These are phyloP conservation scores for Diospyros kaki DNA, from an alignment of 148 eudicot species.

Conservation along the genomic window DNA sequence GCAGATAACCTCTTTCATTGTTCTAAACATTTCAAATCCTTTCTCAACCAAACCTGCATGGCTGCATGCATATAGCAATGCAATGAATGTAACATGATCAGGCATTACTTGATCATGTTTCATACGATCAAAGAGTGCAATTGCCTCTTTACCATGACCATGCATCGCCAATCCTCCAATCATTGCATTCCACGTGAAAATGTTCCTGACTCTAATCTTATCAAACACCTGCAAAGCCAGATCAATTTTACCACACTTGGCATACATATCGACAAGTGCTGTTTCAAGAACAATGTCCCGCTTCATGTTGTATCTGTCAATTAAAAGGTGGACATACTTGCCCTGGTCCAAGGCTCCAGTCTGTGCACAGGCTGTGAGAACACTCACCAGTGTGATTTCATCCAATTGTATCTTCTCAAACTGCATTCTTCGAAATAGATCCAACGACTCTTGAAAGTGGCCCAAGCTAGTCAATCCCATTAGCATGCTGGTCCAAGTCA, in stretches of 20 bases:
- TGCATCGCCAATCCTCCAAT: slow-evolving; percentile 47
- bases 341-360: slow-evolving; percentile 36
- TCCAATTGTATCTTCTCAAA: background rate
- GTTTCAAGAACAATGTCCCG: slow-evolving; percentile 40
- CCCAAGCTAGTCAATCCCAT: no score
- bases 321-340: slow-evolving; percentile 57
- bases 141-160: slow-evolving; percentile 46
- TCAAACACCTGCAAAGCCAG: slow-evolving; percentile 39
- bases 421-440: no score
- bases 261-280: slow-evolving; percentile 50
- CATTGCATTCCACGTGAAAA: slow-evolving; percentile 57
- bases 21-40: slow-evolving; percentile 50
- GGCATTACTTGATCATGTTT: slow-evolving; percentile 30
- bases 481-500: no score
- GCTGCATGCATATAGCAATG: slow-evolving; percentile 60
- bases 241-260: slow-evolving; percentile 42
- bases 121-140: slow-evolving; percentile 49
- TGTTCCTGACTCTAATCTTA: slow-evolving; percentile 28
- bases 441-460: no score
- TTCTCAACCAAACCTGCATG: slow-evolving; percentile 41
- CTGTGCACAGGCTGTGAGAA: slow-evolving; percentile 48
- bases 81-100: slow-evolving; percentile 57
- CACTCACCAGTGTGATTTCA: slow-evolving; percentile 60
- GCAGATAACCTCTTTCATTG: slow-evolving; percentile 36
- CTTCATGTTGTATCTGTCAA: slow-evolving; percentile 39